phyloP scores from a whole-genome alignment of 495 filamentous ascomycete genomes.

The Rusavskia elegans region DNA sequence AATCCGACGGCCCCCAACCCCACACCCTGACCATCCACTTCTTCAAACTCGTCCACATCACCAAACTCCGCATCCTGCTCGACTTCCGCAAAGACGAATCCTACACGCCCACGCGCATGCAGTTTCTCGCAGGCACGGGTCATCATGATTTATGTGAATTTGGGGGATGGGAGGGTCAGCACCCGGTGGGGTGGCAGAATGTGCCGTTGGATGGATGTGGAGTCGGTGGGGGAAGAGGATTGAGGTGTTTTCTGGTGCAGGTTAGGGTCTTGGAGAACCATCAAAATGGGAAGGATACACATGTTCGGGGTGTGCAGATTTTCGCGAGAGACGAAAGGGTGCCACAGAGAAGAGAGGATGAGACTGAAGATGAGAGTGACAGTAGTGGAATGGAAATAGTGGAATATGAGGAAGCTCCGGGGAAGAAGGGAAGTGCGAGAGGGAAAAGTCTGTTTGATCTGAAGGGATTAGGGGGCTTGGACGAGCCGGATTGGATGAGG shows the following conservation, averaged over 20 bases:
- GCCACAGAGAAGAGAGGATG: conserved; percentile 6
- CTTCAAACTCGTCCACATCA: conserved; percentile 77
- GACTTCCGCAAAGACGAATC: conserved; percentile 86
- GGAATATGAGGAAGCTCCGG: conserved; percentile 2
- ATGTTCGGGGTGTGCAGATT: conserved; percentile 84
- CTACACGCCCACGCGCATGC: conserved; percentile 91
- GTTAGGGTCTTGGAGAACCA: conserved; percentile 86
- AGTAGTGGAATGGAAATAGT: background rate
- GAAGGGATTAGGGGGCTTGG: conserved; percentile 18
- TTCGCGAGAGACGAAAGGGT: conserved; percentile 53
- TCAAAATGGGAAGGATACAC: conserved; percentile 98
- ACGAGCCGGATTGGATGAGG: conserved; percentile 45
- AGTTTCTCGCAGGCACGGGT: conserved; percentile 71
- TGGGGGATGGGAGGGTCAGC: conserved; percentile 54
- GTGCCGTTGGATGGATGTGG: conserved; percentile 58
- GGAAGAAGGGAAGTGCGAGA: background rate
- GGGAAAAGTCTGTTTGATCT: conserved; percentile 4
- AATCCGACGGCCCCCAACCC: conserved; percentile 91
- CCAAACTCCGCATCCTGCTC: conserved; percentile 68
- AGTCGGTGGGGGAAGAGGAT: conserved; percentile 35
- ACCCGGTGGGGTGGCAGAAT: conserved; percentile 80
- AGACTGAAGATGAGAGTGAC: background rate
- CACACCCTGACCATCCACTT: conserved; percentile 92
- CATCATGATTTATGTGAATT: conserved; percentile 78
- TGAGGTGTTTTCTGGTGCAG: conserved; percentile 75